These are phyloP conservation scores for Orbilia javanica DNA, from an alignment of 2,329 filamentous ascomycete genomes.

Conservation along the genomic window DNA sequence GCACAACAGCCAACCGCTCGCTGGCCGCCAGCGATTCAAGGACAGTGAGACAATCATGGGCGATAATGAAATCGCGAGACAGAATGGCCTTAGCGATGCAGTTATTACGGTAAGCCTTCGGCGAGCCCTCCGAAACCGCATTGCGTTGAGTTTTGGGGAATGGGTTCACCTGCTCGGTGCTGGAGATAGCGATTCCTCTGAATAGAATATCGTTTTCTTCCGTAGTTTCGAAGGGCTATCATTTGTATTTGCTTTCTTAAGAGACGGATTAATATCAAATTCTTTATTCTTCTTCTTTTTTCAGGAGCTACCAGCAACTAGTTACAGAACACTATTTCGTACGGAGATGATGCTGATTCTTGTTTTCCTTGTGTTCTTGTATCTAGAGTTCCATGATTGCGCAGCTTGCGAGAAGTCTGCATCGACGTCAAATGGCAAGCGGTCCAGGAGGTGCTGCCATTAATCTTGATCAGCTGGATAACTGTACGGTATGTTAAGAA, in stretches of 20 bases:
- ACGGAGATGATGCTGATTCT: slow-evolving; percentile 48
- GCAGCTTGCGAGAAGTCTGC: slow-evolving; percentile 66
- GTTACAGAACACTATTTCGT: slow-evolving; percentile 16
- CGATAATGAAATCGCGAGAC: slow-evolving; percentile 73
- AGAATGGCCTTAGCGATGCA: slow-evolving; percentile 72
- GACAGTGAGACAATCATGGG: slow-evolving; percentile 73
- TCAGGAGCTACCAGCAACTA: neutral
- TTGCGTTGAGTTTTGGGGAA: slow-evolving; percentile 57
- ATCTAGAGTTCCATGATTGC: slow-evolving; percentile 68
- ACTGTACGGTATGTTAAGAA: slow-evolving; percentile 56
- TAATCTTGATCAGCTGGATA: slow-evolving; percentile 57
- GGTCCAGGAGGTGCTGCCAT: slow-evolving; percentile 45
- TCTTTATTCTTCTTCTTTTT: neutral
- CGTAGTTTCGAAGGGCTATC: neutral
- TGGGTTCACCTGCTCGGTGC: slow-evolving; percentile 53
- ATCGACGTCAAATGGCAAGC: slow-evolving; percentile 64
- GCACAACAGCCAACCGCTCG: slow-evolving; percentile 67
- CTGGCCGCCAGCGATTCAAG: slow-evolving; percentile 72
- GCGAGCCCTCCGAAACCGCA: slow-evolving; percentile 53
- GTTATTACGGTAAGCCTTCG: slow-evolving; percentile 62
- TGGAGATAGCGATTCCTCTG: slow-evolving; percentile 48
- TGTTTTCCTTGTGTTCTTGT: slow-evolving; percentile 37
- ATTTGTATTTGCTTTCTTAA: neutral
- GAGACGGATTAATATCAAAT: neutral
- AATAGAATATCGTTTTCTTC: slow-evolving; percentile 16